A percentile compares a stretch with the other conserved stretches of the same genome.
phyloP scores from a whole-genome alignment of 139 green algal species.

The Chara braunii region DNA sequence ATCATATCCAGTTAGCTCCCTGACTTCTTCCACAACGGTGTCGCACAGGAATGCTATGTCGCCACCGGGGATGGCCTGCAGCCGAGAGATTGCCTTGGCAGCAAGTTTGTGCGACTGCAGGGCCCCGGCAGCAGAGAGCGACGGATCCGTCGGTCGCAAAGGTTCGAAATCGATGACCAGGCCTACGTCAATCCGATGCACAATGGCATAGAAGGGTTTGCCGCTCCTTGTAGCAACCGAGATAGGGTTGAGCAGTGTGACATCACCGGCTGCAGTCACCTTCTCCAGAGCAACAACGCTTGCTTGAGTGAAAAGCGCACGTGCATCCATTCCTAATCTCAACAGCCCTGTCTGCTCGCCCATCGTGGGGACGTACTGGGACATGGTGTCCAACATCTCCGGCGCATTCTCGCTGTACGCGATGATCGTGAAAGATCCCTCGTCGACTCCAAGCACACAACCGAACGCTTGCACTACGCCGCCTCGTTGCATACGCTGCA shows the following conservation, averaged over 20 bases:
- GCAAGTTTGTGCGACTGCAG: constrained; percentile 42
- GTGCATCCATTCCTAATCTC: constrained; percentile 30
- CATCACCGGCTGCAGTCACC: constrained; percentile 17
- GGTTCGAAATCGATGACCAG: constrained; percentile 43
- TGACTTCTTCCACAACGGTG: constrained; percentile 42
- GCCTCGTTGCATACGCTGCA: constrained; percentile 38
- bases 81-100: constrained; percentile 28
- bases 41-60: constrained; percentile 38
- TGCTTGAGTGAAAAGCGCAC: constrained; percentile 30
- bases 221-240: neutral
- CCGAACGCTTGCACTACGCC: constrained; percentile 30
- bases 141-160: constrained; percentile 1
- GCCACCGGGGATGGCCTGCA: constrained; percentile 31
- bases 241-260: constrained; percentile 40
- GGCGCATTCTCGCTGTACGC: constrained; percentile 34
- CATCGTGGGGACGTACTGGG: constrained; percentile 29
- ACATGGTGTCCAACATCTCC: constrained; percentile 30
- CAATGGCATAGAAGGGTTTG: constrained; percentile 42
- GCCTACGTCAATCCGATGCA: constrained; percentile 42
- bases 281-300: constrained; percentile 29
- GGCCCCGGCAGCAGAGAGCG: constrained; percentile 28
- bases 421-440: constrained; percentile 28
- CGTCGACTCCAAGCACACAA: constrained; percentile 33
- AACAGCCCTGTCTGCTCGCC: constrained; percentile 15
- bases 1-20: constrained; percentile 42